phyloP scores from a whole-genome alignment of 163 green algal species.

The Chloromonas sp. region DNA sequence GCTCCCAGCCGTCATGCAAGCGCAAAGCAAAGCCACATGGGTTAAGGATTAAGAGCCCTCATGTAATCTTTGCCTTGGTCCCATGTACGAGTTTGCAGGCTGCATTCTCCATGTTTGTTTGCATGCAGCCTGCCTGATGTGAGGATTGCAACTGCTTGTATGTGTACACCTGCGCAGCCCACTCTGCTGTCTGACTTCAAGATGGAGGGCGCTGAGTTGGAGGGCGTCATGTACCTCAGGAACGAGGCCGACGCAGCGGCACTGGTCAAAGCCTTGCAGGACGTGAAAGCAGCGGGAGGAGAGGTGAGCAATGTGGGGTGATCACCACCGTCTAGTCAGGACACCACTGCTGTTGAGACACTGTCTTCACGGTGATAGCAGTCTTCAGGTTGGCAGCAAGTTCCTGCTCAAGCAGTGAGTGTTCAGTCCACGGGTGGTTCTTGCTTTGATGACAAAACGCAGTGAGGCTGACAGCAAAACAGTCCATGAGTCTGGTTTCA shows the following conservation, averaged over 20 bases:
- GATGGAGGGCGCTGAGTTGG: conserved; percentile 57
- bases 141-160: background rate
- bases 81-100: too few species aligned
- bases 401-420: background rate
- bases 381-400: background rate
- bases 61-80: too few species aligned
- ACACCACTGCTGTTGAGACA: background rate
- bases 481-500: too few species aligned
- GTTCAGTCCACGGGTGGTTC: background rate
- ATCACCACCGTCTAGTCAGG: background rate
- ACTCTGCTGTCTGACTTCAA: conserved; percentile 67
- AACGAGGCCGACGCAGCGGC: conserved; percentile 75
- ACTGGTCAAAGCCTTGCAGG: conserved; percentile 56
- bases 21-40: too few species aligned
- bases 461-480: too few species aligned
- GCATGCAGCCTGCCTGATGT: too few species aligned
- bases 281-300: conserved; percentile 50
- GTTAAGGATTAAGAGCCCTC: too few species aligned
- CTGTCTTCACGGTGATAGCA: background rate
- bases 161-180: conserved; percentile 25
- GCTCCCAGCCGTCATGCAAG: too few species aligned
- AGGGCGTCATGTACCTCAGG: conserved; percentile 78
- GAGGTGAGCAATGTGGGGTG: conserved; percentile 33
- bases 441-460: background rate
- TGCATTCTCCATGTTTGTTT: too few species aligned